These are phyloP conservation scores for Hypoxylon cercidicola DNA, from an alignment of 495 filamentous ascomycete species.

Conservation along the genomic window DNA sequence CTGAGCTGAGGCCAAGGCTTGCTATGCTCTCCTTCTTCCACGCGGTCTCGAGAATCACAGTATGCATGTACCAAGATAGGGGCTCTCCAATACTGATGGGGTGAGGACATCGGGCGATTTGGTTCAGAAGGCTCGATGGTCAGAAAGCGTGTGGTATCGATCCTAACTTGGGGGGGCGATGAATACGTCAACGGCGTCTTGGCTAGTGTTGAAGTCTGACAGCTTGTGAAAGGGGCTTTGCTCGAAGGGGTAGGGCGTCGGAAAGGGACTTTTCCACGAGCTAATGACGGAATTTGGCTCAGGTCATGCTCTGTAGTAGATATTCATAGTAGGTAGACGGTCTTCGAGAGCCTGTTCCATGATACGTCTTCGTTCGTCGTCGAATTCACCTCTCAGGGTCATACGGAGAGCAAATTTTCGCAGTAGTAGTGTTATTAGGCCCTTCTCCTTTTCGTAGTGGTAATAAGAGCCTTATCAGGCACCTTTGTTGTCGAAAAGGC, in stretches of 20 bases:
- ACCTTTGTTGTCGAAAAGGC: constrained; percentile 22
- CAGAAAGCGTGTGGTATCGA: constrained; percentile 1
- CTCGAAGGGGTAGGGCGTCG: constrained; percentile 3
- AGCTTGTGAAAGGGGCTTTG: constrained; percentile 7
- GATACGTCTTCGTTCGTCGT: background rate
- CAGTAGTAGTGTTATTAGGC: background rate
- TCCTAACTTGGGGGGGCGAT: background rate
- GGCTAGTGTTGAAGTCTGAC: constrained; percentile 2
- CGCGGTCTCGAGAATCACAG: background rate
- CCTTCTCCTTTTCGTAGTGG: background rate
- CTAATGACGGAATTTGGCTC: constrained; percentile 14
- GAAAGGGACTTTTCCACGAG: constrained; percentile 3
- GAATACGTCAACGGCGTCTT: constrained; percentile 24
- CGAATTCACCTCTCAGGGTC: background rate
- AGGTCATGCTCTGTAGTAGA: background rate
- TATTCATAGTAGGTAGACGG: background rate
- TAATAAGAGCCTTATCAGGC: constrained; percentile 8
- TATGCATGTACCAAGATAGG: background rate
- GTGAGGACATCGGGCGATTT: constrained; percentile 1
- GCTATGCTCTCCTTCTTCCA: background rate
- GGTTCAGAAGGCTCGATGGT: constrained; percentile 5
- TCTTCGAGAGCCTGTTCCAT: background rate
- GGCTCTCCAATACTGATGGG: background rate
- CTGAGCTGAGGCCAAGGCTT: background rate
- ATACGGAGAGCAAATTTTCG: background rate